A percentile compares a stretch with the other conserved stretches of the same genome.
phyloP scores from a whole-genome alignment of 2,329 filamentous ascomycete species.

The Mollisiaceae sp. region DNA sequence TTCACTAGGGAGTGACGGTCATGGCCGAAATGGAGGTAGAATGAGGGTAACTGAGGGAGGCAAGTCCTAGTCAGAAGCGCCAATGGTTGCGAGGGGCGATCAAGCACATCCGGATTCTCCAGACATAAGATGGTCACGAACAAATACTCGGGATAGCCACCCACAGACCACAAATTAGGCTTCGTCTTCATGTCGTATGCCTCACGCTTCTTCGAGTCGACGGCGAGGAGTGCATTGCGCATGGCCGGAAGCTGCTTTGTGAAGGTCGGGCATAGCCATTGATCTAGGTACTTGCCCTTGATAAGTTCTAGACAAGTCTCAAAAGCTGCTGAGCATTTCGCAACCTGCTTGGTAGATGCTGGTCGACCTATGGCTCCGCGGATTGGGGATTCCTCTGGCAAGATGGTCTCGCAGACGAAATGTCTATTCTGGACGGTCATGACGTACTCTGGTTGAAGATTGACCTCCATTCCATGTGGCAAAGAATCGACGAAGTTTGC shows the following conservation, averaged over 20 bases:
- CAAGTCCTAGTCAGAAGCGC: conserved; percentile 71
- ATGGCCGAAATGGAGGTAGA: conserved; percentile 74
- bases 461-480: conserved; percentile 50
- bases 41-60: conserved; percentile 68
- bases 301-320: conserved; percentile 76
- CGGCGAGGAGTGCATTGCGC: conserved; percentile 84
- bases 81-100: conserved; percentile 65
- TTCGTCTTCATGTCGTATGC: conserved; percentile 81
- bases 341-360: conserved; percentile 72
- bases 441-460: conserved; percentile 61
- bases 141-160: conserved; percentile 56
- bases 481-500: conserved; percentile 76
- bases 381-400: conserved; percentile 78
- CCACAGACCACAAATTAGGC: conserved; percentile 70
- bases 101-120: conserved; percentile 58
- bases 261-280: conserved; percentile 75
- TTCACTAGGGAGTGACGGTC: conserved; percentile 63
- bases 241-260: conserved; percentile 75
- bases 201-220: conserved; percentile 77
- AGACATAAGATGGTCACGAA: conserved; percentile 68
- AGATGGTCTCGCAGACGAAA: conserved; percentile 77
- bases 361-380: conserved; percentile 66
- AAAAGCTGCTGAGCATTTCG: conserved; percentile 90
- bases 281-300: conserved; percentile 70
- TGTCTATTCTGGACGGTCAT: conserved; percentile 59